These are phyloP conservation scores for Solanum okadae DNA, from an alignment of 257 asterid genomes.

Conservation along the genomic window DNA sequence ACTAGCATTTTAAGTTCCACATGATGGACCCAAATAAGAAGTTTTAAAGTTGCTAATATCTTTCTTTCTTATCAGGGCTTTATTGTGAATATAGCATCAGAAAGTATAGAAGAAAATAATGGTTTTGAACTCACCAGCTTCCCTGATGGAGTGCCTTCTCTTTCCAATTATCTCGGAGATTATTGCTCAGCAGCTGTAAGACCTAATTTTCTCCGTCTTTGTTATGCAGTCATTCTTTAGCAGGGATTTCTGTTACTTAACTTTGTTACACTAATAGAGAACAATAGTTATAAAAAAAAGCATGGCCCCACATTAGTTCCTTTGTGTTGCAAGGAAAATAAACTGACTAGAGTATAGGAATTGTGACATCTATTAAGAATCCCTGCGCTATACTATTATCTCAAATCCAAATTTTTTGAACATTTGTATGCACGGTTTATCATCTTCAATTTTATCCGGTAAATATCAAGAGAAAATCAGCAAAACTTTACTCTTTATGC, in stretches of 20 bases:
- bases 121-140: slow-evolving; percentile 52
- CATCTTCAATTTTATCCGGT: too few relatives aligned
- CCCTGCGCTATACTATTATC: not conserved
- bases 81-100: slow-evolving; percentile 50
- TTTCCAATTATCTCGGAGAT: slow-evolving; percentile 60
- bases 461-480: not conserved
- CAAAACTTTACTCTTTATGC: not conserved
- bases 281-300: not conserved
- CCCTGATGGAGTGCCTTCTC: slow-evolving; percentile 83
- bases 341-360: not conserved
- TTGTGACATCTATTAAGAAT: not conserved
- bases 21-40: not conserved
- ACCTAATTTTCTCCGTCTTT: not conserved
- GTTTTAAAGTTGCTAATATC: slow-evolving; percentile 1
- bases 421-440: not conserved
- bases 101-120: slow-evolving; percentile 33
- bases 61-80: slow-evolving; percentile 42
- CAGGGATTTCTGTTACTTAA: not conserved
- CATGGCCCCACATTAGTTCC: not conserved
- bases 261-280: not conserved
- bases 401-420: not conserved
- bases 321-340: not conserved
- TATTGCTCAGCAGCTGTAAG: slow-evolving; percentile 83
- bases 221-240: not conserved
- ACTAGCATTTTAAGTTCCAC: not conserved